Evolutionary conservation across 805 yeast genomes (phyloP).

Genomic region (Sugiyamaella americana): DNA sequence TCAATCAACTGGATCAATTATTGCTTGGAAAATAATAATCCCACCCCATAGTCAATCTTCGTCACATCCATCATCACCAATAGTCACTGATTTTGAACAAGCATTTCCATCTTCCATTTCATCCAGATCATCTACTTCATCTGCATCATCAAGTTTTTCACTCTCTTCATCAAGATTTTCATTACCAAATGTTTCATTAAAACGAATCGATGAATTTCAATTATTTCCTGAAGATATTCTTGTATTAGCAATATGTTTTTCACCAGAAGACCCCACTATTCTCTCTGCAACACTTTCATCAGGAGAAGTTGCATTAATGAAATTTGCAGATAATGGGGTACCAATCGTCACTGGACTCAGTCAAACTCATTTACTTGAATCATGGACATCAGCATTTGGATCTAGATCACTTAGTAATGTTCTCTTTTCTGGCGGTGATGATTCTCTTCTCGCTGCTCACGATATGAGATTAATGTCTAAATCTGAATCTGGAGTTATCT

Average conservation of each 20-base stretch:
- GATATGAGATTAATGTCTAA: slow-evolving; percentile 45
- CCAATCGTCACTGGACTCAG: slow-evolving; percentile 27
- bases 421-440: slow-evolving; percentile 83
- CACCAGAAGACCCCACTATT: slow-evolving; percentile 36
- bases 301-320: slow-evolving; percentile 51
- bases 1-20: slow-evolving; percentile 75
- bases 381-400: slow-evolving; percentile 78
- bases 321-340: slow-evolving; percentile 24
- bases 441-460: slow-evolving; percentile 65
- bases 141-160: slow-evolving; percentile 1
- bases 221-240: slow-evolving; percentile 46
- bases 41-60: background rate
- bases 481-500: slow-evolving; percentile 20
- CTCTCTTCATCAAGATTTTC: background rate
- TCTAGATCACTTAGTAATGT: slow-evolving; percentile 42
- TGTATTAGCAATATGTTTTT: slow-evolving; percentile 60
- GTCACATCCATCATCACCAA: background rate
- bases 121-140: background rate
- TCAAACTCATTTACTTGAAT: slow-evolving; percentile 62
- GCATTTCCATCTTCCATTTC: background rate
- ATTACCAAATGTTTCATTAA: background rate
- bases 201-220: slow-evolving; percentile 31
- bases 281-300: slow-evolving; percentile 59
- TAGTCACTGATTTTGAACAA: background rate
- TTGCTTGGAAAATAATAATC: slow-evolving; percentile 48